Base-by-base conservation (phyloP, 2,329 filamentous ascomycete species). In the Lasiodiplodia hormozganensis region DNA sequence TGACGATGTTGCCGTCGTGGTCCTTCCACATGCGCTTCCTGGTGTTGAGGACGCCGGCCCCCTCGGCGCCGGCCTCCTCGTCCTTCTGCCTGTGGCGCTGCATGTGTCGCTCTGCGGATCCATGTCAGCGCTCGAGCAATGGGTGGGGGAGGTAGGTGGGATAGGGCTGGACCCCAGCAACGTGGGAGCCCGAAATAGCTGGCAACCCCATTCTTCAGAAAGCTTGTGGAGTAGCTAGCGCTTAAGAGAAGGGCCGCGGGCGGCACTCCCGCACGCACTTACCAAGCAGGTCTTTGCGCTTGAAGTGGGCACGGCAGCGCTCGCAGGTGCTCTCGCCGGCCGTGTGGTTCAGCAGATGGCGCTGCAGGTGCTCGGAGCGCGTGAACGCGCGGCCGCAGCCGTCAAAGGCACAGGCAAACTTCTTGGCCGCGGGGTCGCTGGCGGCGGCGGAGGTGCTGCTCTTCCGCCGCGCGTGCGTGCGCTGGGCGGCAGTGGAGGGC, bases 301-400 rank as follows among this genome's bases (percentile, higher is more conserved):
- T 87, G 76, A 89, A 90, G 73, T 88, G 86, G 34, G 87, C 86
- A 68, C 84, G 83, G 70, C 88, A 90, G 72, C 88, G 79, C 62
- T 83, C 77, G 73, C 88, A 90, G 3, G 86, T 88, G 69, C 83
- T 83, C 53, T 85, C 84, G 14, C 78, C 78, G 25, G 71, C 75
- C n/a, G 81, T 79, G 72, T 88, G 87, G 72, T 89, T 89, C 64
- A 88, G 78, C 25, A 83, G 81, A 76, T 89, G 87, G 16, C 87
- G 82, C 69, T 87, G 85, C 62, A 88, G 79, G 75, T 89, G 87
- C 73, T 89, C 87, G 12, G 85, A 82, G 8, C 87, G 81, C 28
- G 85, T 86, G 74, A 88, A 89, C 18, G 81, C 80, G 73, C 87
- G 86, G 57, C 76, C 79, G 71, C 86, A 88, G 36, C 79, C 81